These are phyloP conservation scores for Pezicula neosporulosa DNA, from an alignment of 2,329 filamentous ascomycete genomes.

Conservation along the genomic window DNA sequence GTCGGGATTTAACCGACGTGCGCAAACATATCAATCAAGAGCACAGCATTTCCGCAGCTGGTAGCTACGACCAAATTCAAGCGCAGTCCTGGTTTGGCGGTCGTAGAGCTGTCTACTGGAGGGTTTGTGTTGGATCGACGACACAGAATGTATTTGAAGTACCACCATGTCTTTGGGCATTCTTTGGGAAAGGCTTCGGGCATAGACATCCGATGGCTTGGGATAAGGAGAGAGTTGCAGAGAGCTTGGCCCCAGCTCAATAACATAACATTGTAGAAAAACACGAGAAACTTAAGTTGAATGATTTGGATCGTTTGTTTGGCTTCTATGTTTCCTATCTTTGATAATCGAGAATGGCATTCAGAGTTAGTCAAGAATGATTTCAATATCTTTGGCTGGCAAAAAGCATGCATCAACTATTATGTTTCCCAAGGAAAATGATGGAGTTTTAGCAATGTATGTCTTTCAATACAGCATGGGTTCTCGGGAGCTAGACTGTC, in stretches of 20 bases:
- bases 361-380: no score
- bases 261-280: neutral
- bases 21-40: conserved; percentile 16
- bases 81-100: conserved; percentile 18
- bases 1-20: conserved; percentile 15
- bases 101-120: conserved; percentile 13
- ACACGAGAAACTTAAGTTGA: neutral
- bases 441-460: no score
- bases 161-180: conserved; percentile 9
- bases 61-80: conserved; percentile 10
- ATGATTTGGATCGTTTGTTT: neutral
- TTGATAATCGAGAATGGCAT: neutral
- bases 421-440: no score
- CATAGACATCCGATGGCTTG: conserved; percentile 7
- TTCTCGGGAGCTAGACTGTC: no score
- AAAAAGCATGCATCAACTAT: no score
- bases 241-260: neutral
- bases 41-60: conserved; percentile 8
- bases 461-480: no score
- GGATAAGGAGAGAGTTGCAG: neutral
- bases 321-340: neutral
- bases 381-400: no score
- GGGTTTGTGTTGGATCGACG: conserved; percentile 1
- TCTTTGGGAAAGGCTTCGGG: conserved; percentile 11
- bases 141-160: neutral